Percentiles rank a stretch among this genome's conserved stretches.
Conservation (phyloP, 306 rosid species). For the Calophaca sinica region DNA sequence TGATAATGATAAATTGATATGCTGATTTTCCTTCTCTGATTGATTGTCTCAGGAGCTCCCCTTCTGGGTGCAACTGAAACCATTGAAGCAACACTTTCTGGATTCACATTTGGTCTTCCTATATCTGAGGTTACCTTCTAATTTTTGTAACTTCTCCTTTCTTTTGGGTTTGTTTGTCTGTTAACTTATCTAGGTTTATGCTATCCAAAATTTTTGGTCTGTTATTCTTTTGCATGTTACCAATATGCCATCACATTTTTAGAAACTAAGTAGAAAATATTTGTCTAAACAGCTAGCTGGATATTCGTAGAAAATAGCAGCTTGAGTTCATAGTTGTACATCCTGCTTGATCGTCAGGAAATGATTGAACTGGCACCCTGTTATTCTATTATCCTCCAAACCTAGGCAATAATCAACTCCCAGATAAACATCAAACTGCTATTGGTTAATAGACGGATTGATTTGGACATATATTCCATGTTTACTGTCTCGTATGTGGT, state of each 20-base stretch:
- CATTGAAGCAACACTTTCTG: constrained; percentile 90
- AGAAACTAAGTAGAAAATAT: constrained; percentile 10
- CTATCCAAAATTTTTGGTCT: constrained; percentile 32
- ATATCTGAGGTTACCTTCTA: constrained; percentile 81
- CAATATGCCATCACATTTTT: neutral
- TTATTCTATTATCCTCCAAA: constrained; percentile 21
- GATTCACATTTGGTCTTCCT: constrained; percentile 89
- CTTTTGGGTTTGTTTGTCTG: constrained; percentile 19
- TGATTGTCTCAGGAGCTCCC: constrained; percentile 74
- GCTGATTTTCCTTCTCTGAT: constrained; percentile 46
- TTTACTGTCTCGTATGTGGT: constrained; percentile 30
- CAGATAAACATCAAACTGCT: constrained; percentile 15
- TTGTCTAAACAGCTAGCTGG: constrained; percentile 10
- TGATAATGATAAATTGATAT: constrained; percentile 23
- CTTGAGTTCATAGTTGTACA: constrained; percentile 36
- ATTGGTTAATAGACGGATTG: constrained; percentile 40
- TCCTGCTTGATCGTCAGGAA: constrained; percentile 35
- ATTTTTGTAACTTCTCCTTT: constrained; percentile 37
- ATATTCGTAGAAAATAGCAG: constrained; percentile 32
- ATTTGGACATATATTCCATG: constrained; percentile 38
- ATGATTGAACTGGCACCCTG: constrained; percentile 39
- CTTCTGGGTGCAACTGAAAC: constrained; percentile 93
- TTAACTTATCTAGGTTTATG: constrained; percentile 36
- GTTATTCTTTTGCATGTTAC: constrained; percentile 23
- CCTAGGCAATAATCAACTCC: constrained; percentile 7